A percentile compares a stretch with the other conserved stretches of the same genome.
These are phyloP conservation scores for Climacium dendroides DNA, from an alignment of 225 moss, liverwort and hornwort species.

Conservation along the genomic window DNA sequence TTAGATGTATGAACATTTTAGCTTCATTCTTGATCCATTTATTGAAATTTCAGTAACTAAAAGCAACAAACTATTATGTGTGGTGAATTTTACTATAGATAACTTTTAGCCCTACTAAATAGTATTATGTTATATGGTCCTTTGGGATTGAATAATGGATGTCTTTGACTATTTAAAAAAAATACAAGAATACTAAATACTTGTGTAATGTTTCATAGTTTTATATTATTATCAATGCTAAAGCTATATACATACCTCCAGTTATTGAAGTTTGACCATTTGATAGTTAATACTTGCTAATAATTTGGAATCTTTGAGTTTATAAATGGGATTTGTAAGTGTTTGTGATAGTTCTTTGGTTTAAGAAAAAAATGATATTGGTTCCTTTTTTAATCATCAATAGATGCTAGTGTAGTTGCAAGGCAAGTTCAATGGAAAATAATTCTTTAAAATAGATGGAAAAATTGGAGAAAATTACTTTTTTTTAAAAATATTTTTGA, in stretches of 20 bases:
- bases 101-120: not conserved
- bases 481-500: not conserved
- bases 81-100: not conserved
- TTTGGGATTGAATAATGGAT: not conserved
- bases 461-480: not conserved
- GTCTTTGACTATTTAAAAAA: not conserved
- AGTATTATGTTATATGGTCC: not conserved
- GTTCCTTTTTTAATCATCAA: not conserved
- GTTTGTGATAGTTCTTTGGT: too few species aligned
- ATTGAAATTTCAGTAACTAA: not conserved
- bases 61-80: fast-evolving
- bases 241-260: too few species aligned
- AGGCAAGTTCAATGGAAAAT: fast-evolving
- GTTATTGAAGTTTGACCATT: not conserved
- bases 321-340: not conserved
- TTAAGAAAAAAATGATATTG: not conserved
- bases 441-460: not conserved
- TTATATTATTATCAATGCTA: not conserved
- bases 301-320: not conserved
- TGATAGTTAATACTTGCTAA: fast-evolving
- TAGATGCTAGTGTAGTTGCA: not conserved
- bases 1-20: not conserved
- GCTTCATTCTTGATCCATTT: not conserved
- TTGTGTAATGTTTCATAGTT: not conserved
- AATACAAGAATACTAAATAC: not conserved